phyloP scores from a whole-genome alignment of 2,329 filamentous ascomycete species.

The Fusarium sp. region DNA sequence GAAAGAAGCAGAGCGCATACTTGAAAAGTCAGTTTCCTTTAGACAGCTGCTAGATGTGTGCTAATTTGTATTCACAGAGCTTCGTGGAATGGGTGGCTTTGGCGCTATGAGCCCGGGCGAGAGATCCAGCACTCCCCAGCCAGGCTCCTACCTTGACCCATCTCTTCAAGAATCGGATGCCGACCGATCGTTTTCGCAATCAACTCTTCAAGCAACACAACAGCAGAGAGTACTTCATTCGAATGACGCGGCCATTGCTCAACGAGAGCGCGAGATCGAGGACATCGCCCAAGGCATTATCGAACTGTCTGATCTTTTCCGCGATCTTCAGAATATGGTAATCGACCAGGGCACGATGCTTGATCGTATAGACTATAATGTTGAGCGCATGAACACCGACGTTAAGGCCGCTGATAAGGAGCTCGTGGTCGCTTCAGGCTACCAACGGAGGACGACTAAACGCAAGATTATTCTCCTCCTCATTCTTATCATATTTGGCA shows the following conservation, averaged over 20 bases:
- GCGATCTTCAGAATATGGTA: conserved; percentile 95
- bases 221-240: conserved; percentile 75
- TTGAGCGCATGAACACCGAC: conserved; percentile 93
- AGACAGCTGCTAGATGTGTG: neutral
- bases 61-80: conserved; percentile 63
- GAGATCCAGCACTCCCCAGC: conserved; percentile 64
- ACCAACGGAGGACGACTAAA: conserved; percentile 89
- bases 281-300: conserved; percentile 99
- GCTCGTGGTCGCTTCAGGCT: conserved; percentile 86
- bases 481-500: conserved; percentile 82
- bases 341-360: conserved; percentile 92
- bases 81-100: conserved; percentile 76
- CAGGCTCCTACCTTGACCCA: conserved; percentile 78
- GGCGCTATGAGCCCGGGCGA: conserved; percentile 64
- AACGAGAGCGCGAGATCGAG: conserved; percentile 96
- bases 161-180: conserved; percentile 93
- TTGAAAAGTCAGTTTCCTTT: conserved; percentile 76
- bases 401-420: conserved; percentile 95
- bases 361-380: conserved; percentile 97
- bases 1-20: conserved; percentile 98
- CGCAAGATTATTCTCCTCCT: conserved; percentile 93
- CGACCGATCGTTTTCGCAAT: conserved; percentile 91
- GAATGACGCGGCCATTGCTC: conserved; percentile 86
- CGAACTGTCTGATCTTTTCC: conserved; percentile 95
- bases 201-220: conserved; percentile 83